These are phyloP conservation scores for Achlya hypogyna DNA, from an alignment of 352 stramenopile genomes.

Conservation along the genomic window DNA sequence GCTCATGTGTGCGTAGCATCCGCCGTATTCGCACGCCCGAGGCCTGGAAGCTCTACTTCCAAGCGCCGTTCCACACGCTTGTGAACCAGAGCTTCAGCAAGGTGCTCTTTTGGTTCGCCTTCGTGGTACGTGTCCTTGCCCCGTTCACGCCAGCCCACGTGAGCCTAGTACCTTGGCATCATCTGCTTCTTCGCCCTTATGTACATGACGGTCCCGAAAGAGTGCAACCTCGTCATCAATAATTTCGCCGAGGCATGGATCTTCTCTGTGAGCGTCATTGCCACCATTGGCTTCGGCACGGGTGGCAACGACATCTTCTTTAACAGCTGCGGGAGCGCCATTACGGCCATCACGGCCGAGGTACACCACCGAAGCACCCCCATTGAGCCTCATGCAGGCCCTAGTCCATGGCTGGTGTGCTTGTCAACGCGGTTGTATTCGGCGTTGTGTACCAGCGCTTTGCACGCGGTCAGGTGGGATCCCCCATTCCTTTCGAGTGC, in stretches of 20 bases:
- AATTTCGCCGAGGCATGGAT: constrained; percentile 68
- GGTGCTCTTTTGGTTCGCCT: constrained; percentile 37
- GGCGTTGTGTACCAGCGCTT: constrained; percentile 93
- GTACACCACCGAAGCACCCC: background rate
- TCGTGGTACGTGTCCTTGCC: constrained; percentile 25
- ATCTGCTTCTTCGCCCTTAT: constrained; percentile 58
- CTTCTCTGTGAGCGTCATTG: constrained; percentile 72
- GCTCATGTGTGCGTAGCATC: constrained; percentile 34
- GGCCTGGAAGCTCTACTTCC: constrained; percentile 77
- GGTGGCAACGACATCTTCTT: constrained; percentile 84
- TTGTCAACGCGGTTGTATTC: constrained; percentile 90
- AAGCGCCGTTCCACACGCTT: constrained; percentile 75
- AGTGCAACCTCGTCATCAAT: constrained; percentile 59
- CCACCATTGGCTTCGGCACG: constrained; percentile 73
- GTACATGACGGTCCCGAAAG: constrained; percentile 55
- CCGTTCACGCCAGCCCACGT: background rate
- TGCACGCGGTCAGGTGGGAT: constrained; percentile 83
- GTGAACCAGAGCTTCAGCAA: constrained; percentile 78
- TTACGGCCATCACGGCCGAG: constrained; percentile 85
- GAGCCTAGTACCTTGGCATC: constrained; percentile 49
- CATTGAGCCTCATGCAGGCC: background rate
- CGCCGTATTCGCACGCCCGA: constrained; percentile 61
- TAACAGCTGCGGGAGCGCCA: constrained; percentile 85
- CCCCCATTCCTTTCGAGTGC: background rate
- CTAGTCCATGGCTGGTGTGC: constrained; percentile 85